phyloP scores from a whole-genome alignment of 257 asterid species.

The Gentiana macrophylla region DNA sequence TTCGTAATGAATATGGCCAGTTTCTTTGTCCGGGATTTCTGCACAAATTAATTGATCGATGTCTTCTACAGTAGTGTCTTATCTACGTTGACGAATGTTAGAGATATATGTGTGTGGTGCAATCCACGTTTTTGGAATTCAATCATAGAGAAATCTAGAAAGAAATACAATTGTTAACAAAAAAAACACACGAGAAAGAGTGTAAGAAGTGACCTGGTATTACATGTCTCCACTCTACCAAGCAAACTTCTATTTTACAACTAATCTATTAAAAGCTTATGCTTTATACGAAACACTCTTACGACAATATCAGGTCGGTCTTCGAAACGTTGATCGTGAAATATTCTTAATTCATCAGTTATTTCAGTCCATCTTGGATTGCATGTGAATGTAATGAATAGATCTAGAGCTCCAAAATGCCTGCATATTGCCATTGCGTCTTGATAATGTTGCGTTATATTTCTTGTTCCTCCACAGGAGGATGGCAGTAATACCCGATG shows the following conservation, averaged over 20 bases:
- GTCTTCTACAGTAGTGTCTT: not conserved
- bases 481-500: not conserved
- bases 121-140: not conserved
- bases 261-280: not conserved
- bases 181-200: not conserved
- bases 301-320: no score
- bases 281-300: not conserved
- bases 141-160: not conserved
- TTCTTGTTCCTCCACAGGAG: not conserved
- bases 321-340: no score
- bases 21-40: not conserved
- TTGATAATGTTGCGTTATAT: not conserved
- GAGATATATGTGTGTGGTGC: not conserved
- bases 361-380: no score
- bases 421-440: not conserved
- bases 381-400: not conserved
- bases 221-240: not conserved
- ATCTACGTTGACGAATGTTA: not conserved
- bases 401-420: not conserved
- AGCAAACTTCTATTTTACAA: not conserved
- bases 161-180: not conserved
- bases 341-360: no score
- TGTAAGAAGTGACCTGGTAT: not conserved
- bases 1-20: not conserved
- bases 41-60: not conserved